These are phyloP conservation scores for Phoma herbarum DNA, from an alignment of 2,329 filamentous ascomycete species.

Conservation along the genomic window DNA sequence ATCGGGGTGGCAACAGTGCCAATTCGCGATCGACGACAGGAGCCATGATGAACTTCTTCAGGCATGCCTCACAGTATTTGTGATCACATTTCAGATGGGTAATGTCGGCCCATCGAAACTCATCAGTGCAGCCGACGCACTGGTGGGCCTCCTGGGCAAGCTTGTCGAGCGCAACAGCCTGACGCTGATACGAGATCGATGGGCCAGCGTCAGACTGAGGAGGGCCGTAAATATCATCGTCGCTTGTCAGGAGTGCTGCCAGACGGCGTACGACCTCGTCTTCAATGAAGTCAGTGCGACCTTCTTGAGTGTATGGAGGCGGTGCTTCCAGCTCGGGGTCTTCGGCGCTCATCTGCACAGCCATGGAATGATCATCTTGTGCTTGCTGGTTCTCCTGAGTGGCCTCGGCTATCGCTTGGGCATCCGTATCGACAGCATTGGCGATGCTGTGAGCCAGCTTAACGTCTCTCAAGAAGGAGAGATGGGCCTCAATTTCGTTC, in stretches of 20 bases:
- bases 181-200: neutral
- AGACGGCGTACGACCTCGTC: neutral
- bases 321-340: neutral
- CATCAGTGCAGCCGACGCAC: neutral
- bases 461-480: constrained; percentile 27
- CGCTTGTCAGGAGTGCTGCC: neutral
- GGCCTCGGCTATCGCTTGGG: constrained; percentile 22
- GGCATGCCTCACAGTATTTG: neutral
- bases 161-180: neutral
- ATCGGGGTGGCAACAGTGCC: neutral
- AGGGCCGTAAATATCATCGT: neutral
- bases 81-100: neutral
- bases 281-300: neutral
- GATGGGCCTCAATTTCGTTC: constrained; percentile 26
- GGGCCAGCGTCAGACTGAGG: neutral
- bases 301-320: neutral
- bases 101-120: neutral
- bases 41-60: neutral
- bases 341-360: neutral
- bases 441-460: constrained; percentile 37
- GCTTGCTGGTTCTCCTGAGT: neutral
- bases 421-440: constrained; percentile 34
- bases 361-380: neutral
- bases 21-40: neutral
- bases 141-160: neutral